Evolutionary conservation across 2,329 filamentous ascomycete species (phyloP), one percentile per base, ranked within the genome.

Genomic region (Alternaria arbusti): DNA sequence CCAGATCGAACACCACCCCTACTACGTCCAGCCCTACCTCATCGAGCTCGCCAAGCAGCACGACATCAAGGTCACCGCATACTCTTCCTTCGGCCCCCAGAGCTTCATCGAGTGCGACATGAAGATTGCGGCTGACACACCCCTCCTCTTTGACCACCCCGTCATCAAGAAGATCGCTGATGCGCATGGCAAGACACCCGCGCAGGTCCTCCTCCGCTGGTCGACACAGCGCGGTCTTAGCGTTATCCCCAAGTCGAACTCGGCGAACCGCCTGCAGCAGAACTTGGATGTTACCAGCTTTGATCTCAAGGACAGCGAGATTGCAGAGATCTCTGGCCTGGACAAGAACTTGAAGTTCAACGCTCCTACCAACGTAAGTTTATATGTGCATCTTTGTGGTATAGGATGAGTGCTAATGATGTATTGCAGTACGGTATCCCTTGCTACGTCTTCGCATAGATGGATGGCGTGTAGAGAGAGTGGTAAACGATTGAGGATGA

Each of bases 141-240:
- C 73, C 54, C 72, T 74, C 44, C 71, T 79, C 20, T 75, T 79
- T 45, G 69, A 77, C 51, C 78, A 79, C 66, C 68, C 76, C 84
- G 90, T 78, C 89, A 92, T 86, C 84, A 91, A 79, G 85, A 89
- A 75, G 90, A 90, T 63, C 68, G 91, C 91, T 26, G 83, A 87
- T 69, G 85, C 87, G 69, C 86, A 89, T 12, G 85, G 88, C 13
- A 87, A 91, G 57, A 89, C 89, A 9, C 86, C 92, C 7, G 91
- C 92, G 15, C 93, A 97, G 86, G 86, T 97, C 22, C 85, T 97
- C 68, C 86, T 97, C 71, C 86, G 93, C 76, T 97, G 94, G 94
- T 88, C 92, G 44, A 97, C 93, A n/a, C 94, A 97, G 86, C 72
- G 76, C 20, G 77, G 78, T 17, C 60, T 79, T 6, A 71, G 73